These are phyloP conservation scores for Hondaea fermentalgiana DNA, from an alignment of 108 stramenopile genomes.

Conservation along the genomic window DNA sequence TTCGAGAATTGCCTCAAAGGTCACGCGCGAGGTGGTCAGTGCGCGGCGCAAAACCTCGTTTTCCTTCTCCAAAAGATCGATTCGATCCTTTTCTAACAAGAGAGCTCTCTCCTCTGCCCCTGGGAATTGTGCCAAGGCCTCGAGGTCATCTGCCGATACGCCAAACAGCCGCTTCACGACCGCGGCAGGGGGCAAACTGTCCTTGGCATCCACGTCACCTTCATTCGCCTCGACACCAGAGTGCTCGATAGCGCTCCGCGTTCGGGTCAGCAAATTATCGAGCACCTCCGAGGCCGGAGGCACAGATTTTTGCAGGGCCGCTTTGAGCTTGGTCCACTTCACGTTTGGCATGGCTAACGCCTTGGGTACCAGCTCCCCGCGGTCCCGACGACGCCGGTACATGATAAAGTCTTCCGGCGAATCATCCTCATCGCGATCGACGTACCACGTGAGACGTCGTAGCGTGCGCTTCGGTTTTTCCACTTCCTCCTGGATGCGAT, in stretches of 20 bases:
- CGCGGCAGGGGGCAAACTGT: no score
- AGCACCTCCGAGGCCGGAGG: not conserved
- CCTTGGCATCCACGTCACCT: no score
- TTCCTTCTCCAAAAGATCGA: not conserved
- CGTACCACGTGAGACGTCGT: not conserved
- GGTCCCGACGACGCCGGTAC: not conserved
- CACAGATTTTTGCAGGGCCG: not conserved
- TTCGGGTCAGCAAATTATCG: not conserved
- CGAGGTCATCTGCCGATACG: not conserved
- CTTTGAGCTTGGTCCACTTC: not conserved
- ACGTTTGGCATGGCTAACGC: not conserved
- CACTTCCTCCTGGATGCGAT: not conserved
- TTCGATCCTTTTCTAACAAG: not conserved
- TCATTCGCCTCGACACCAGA: no score
- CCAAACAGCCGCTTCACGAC: not conserved
- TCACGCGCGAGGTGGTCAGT: not conserved
- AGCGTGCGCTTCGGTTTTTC: not conserved
- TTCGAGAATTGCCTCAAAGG: not conserved
- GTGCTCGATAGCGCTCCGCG: not conserved
- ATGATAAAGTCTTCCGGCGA: not conserved
- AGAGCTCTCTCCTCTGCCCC: not conserved
- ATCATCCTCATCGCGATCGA: not conserved
- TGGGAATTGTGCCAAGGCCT: not conserved
- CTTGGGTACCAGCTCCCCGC: not conserved
- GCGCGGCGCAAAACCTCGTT: not conserved